Evolutionary conservation across 2,329 filamentous ascomycete genomes (phyloP).

Genomic region (Penicillium brasilianum): DNA sequence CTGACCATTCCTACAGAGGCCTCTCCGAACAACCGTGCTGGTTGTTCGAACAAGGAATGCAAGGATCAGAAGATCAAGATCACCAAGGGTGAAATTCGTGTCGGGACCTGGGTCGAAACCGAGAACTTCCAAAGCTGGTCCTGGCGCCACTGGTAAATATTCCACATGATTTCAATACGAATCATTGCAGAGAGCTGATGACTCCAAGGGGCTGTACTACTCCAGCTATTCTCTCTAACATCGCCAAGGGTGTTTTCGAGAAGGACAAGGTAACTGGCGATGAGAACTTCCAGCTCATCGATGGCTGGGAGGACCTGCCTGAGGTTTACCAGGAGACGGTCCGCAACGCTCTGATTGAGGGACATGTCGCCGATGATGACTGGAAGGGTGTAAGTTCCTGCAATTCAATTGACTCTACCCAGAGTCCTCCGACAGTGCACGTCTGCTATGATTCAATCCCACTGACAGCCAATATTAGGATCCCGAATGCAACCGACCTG

Average conservation of each 20-base stretch:
- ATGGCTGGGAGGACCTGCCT: conserved; percentile 80
- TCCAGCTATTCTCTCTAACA: conserved; percentile 49
- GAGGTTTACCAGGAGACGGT: conserved; percentile 75
- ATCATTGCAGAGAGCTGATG: neutral
- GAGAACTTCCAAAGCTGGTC: conserved; percentile 66
- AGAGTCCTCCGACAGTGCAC: too few species aligned
- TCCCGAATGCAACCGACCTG: conserved; percentile 72
- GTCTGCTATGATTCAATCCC: neutral
- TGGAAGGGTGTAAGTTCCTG: conserved; percentile 76
- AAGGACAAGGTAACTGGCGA: conserved; percentile 28
- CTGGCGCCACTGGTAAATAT: conserved; percentile 84
- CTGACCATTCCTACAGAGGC: conserved; percentile 62
- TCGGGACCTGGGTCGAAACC: conserved; percentile 73
- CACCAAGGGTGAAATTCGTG: conserved; percentile 75
- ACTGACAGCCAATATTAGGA: conserved; percentile 59
- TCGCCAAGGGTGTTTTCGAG: conserved; percentile 7
- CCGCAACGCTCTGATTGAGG: conserved; percentile 70
- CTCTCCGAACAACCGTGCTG: conserved; percentile 72
- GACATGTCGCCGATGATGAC: conserved; percentile 82
- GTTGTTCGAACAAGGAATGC: conserved; percentile 75
- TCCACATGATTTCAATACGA: neutral
- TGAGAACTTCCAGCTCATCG: conserved; percentile 68
- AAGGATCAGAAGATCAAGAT: conserved; percentile 74
- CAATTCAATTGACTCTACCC: neutral
- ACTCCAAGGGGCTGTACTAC: conserved; percentile 83